Conservation (phyloP, 2,329 filamentous ascomycete species). For the Trichophyton equinum region DNA sequence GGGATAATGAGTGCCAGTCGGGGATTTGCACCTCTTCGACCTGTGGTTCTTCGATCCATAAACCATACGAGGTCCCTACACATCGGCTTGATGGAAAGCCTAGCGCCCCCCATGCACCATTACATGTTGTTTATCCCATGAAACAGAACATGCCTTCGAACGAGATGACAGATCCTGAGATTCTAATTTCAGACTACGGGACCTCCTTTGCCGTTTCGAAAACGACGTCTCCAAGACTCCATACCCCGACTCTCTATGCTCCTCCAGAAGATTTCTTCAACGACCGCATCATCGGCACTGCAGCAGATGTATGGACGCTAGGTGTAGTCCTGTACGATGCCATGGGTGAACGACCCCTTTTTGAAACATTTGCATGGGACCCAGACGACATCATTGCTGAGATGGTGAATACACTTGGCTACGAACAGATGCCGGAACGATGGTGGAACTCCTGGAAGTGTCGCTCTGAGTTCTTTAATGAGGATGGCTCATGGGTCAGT, state of each 20-base stretch:
- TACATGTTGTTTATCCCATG: conserved; percentile 14
- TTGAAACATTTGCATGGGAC: conserved; percentile 17
- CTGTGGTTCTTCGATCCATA: background rate
- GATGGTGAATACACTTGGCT: conserved; percentile 16
- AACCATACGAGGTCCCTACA: conserved; percentile 14
- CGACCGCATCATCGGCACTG: conserved; percentile 11
- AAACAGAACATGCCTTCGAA: conserved; percentile 15
- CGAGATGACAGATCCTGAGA: conserved; percentile 13
- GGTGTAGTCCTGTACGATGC: conserved; percentile 15
- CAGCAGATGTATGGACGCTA: conserved; percentile 17
- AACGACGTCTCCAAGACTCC: conserved; percentile 14
- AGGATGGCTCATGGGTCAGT: conserved; percentile 15
- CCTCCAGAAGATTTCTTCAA: conserved; percentile 16
- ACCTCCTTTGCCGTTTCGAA: conserved; percentile 16
- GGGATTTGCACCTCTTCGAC: too few species aligned
- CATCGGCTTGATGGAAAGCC: conserved; percentile 15
- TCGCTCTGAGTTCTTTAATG: conserved; percentile 15
- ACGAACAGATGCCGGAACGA: conserved; percentile 6
- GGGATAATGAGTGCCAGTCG: too few species aligned
- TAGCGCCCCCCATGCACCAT: conserved; percentile 15
- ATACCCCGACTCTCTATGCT: conserved; percentile 16
- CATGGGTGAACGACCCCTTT: conserved; percentile 16
- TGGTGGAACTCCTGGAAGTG: conserved; percentile 16
- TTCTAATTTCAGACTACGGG: conserved; percentile 18
- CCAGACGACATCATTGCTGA: conserved; percentile 16